Evolutionary conservation across 768 basidiomycete species (phyloP), one percentile per base, ranked within the genome.

Genomic region (Tulasnella sp.): DNA sequence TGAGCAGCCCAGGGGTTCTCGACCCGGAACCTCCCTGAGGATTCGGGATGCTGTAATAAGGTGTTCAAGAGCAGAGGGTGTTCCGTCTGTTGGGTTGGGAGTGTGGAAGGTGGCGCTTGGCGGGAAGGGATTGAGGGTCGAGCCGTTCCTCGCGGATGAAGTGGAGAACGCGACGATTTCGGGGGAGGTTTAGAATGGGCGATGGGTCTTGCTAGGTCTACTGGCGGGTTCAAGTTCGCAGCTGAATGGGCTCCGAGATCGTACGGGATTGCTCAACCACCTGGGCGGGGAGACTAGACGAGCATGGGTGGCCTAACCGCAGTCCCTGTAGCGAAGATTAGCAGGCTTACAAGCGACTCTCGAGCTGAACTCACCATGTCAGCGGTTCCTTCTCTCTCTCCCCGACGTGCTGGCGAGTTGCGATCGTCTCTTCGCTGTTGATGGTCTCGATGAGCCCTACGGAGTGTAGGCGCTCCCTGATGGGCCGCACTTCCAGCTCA

Each of bases 261-360:
- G 88, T 87, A 38, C 89, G 87, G 9, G 92, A 93, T 82, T 94
- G 93, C 62, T 86, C 85, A 24, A 88, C 82, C 1, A 94, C 86
- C 82, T 89, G 83, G 86, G 21, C 78, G 27, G 80, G 56, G 19
- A 73, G 75, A 38, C 78, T 81, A 14, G 78, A 46, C 36, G 74
- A 36, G 34, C 76, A 71, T 24, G 77, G 85, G 84, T 48, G 81
- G 82, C 52, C 85, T 83, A 46, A 85, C 81, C 48, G 86, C 83
- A 24, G 88, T 88, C 24, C 92, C 85, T 79, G 86, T 86, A 34
- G 81, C 31, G 16, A 90, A 21, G 36, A 46, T 74, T 46, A 74
- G 72, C 34, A 19, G 18, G 27, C 18, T 74, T 24, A 44, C 42
- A 44, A 44, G 1, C 8, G n/a, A 74, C 38, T 18, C 1, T 24